phyloP scores from a whole-genome alignment of 495 filamentous ascomycete genomes.

The Aspergillus indologenus region DNA sequence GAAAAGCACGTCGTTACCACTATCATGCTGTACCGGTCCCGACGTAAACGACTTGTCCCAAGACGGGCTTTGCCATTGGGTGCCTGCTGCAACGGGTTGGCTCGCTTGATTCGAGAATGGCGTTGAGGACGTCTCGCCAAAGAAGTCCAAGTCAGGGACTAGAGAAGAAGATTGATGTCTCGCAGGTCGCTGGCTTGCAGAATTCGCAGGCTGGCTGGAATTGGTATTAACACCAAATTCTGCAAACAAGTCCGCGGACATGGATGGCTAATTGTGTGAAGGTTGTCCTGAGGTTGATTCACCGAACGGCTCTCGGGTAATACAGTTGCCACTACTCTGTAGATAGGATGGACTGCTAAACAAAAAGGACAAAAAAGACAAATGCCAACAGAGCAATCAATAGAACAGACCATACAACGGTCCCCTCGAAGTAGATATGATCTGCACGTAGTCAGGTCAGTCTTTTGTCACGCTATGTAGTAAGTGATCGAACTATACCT shows the following conservation, averaged over 20 bases:
- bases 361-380: background rate
- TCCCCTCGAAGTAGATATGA: too few species aligned
- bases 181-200: conserved; percentile 13
- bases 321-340: too few species aligned
- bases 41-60: conserved; percentile 6
- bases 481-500: too few species aligned
- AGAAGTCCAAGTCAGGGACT: conserved; percentile 26
- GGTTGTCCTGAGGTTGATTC: background rate
- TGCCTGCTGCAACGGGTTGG: conserved; percentile 5
- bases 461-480: too few species aligned
- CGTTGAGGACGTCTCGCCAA: conserved; percentile 20
- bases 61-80: conserved; percentile 1
- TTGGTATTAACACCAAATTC: conserved; percentile 53
- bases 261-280: conserved; percentile 24
- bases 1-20: conserved; percentile 42
- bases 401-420: too few species aligned
- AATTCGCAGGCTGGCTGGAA: conserved; percentile 19
- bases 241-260: conserved; percentile 75
- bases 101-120: conserved; percentile 13
- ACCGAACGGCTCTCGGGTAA: background rate
- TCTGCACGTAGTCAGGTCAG: too few species aligned
- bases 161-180: conserved; percentile 21
- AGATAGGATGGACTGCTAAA: background rate
- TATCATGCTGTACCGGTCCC: conserved; percentile 23
- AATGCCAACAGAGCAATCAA: background rate